Conservation (phyloP, 805 yeast species). For the Saccharomycopsis synnaedendra region DNA sequence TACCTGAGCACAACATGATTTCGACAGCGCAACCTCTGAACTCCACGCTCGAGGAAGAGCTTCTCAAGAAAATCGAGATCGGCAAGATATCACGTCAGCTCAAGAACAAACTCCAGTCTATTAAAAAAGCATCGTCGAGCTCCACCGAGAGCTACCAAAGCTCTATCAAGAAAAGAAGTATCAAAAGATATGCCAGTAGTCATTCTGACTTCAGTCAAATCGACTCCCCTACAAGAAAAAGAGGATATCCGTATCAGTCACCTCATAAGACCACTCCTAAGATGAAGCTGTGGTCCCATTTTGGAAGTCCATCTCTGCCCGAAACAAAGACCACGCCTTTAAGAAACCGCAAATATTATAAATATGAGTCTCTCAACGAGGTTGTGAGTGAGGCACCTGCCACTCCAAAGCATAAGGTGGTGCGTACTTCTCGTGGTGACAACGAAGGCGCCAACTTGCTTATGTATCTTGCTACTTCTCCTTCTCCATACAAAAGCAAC, state of each 20-base stretch:
- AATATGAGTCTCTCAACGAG: neutral
- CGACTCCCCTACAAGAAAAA: neutral
- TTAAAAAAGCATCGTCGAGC: neutral
- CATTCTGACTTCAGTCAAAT: neutral
- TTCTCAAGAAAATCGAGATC: constrained; percentile 16
- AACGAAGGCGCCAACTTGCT: constrained; percentile 75
- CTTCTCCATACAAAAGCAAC: constrained; percentile 34
- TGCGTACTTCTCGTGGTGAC: constrained; percentile 10
- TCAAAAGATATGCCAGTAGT: neutral
- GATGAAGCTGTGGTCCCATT: neutral
- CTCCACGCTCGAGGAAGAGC: constrained; percentile 6
- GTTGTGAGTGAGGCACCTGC: neutral
- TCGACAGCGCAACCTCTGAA: too few relatives aligned
- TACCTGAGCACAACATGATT: too few relatives aligned
- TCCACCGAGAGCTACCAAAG: neutral
- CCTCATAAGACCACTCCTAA: too few relatives aligned
- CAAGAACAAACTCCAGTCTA: constrained; percentile 10
- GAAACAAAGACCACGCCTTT: constrained; percentile 2
- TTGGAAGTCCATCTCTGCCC: neutral
- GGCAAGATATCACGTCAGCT: constrained; percentile 16
- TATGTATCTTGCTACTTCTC: constrained; percentile 76
- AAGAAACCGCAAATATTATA: neutral
- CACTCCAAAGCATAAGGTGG: constrained; percentile 12
- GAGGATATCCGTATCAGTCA: neutral
- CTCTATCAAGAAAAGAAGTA: neutral